phyloP scores from a whole-genome alignment of 306 rosid species.

The Corylus americana region DNA sequence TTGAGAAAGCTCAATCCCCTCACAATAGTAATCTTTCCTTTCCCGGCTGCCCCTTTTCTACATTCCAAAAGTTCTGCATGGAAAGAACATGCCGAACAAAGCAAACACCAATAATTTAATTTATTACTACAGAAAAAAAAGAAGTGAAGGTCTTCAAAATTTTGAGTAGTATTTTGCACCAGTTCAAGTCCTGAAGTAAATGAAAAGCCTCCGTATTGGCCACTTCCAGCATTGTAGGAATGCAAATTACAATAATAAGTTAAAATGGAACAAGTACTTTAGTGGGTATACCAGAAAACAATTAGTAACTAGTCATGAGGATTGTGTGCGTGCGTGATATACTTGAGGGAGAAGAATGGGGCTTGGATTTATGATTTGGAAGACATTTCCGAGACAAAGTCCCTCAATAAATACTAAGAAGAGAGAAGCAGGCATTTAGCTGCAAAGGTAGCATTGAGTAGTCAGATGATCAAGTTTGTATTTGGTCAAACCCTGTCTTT shows the following conservation, averaged over 20 bases:
- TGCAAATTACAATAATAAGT: too few relatives aligned
- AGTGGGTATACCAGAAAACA: too few relatives aligned
- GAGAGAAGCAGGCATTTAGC: background rate
- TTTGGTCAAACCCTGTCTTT: background rate
- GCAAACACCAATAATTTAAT: background rate
- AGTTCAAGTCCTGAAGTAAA: background rate
- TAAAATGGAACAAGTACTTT: background rate
- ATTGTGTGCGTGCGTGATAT: too few relatives aligned
- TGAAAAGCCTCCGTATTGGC: background rate
- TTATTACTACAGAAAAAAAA: background rate
- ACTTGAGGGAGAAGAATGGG: background rate
- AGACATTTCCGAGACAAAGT: background rate
- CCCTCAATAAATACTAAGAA: background rate
- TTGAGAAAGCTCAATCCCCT: too few relatives aligned
- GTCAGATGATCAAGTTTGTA: background rate
- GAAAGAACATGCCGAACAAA: background rate
- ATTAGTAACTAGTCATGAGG: too few relatives aligned
- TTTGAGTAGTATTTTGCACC: background rate
- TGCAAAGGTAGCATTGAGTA: background rate
- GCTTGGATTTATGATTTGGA: background rate
- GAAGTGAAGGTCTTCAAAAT: background rate
- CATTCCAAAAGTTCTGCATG: too few relatives aligned
- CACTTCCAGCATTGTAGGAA: background rate
- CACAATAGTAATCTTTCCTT: too few relatives aligned
- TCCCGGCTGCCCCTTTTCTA: too few relatives aligned